Percentiles rank a stretch among this genome's conserved stretches.
These are phyloP conservation scores for Anastatica hierochuntica DNA, from an alignment of 345 rosid species.

Conservation along the genomic window DNA sequence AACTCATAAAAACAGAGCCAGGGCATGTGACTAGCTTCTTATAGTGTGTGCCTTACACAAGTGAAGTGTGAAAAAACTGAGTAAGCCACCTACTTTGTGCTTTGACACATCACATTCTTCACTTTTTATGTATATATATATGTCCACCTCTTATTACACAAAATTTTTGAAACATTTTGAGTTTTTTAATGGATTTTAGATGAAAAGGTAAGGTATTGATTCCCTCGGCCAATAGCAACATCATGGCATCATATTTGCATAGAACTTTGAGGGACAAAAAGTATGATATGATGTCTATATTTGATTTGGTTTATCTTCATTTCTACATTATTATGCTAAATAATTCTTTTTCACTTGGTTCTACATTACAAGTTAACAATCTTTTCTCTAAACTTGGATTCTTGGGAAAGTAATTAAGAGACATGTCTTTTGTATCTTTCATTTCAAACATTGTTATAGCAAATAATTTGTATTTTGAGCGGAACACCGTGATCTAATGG, in stretches of 20 bases:
- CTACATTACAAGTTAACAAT: too few species aligned
- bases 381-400: too few species aligned
- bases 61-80: slow-evolving; percentile 26
- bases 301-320: slow-evolving; percentile 16
- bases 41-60: slow-evolving; percentile 25
- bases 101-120: slow-evolving; percentile 19
- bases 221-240: slow-evolving; percentile 16
- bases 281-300: slow-evolving; percentile 21
- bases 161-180: neutral
- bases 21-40: slow-evolving; percentile 18
- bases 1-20: slow-evolving; percentile 4
- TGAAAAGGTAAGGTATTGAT: slow-evolving; percentile 12
- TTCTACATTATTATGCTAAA: slow-evolving; percentile 9
- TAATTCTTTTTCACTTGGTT: neutral
- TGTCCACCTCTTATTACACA: slow-evolving; percentile 21
- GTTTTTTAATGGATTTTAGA: slow-evolving; percentile 10
- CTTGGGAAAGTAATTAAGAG: too few species aligned
- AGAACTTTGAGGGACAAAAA: slow-evolving; percentile 23
- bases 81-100: slow-evolving; percentile 24
- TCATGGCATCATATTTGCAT: slow-evolving; percentile 22
- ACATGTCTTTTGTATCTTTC: too few species aligned
- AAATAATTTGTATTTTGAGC: too few species aligned
- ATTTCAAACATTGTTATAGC: too few species aligned
- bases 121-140: slow-evolving; percentile 12
- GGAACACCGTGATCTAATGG: too few species aligned